Percentiles rank a stretch among this genome's conserved stretches.
Evolutionary conservation across 2,329 filamentous ascomycete genomes (phyloP).

Genomic region (Phaeosphaeria sp.): DNA sequence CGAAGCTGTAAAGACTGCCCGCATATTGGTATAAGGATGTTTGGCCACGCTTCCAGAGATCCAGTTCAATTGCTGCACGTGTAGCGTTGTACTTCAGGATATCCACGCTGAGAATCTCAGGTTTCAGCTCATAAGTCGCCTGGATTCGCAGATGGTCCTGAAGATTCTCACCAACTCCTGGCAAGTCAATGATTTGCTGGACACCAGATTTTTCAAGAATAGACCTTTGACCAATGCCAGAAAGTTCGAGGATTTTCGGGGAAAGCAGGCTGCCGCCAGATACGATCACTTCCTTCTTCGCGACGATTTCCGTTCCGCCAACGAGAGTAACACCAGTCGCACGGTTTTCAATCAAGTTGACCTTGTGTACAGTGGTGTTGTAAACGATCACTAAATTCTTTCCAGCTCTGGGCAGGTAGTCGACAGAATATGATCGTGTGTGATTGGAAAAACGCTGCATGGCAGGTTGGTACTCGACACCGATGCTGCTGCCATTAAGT

Average conservation of each 20-base stretch:
- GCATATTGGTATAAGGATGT: conserved; percentile 49
- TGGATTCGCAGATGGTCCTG: conserved; percentile 39
- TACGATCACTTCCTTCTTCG: conserved; percentile 32
- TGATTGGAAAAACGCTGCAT: conserved; percentile 56
- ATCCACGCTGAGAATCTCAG: conserved; percentile 22
- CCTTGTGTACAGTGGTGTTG: conserved; percentile 44
- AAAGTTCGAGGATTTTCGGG: conserved; percentile 28
- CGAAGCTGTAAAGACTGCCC: conserved; percentile 48
- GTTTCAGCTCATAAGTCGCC: conserved; percentile 23
- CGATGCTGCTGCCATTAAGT: conserved; percentile 58
- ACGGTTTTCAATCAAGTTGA: conserved; percentile 37
- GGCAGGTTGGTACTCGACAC: conserved; percentile 56
- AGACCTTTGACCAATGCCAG: conserved; percentile 23
- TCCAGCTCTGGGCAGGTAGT: conserved; percentile 50
- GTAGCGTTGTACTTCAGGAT: conserved; percentile 28
- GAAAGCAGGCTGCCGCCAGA: conserved; percentile 26
- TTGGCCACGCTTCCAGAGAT: conserved; percentile 39
- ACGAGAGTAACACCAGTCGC: conserved; percentile 36
- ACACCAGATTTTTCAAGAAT: conserved; percentile 18
- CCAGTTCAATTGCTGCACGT: conserved; percentile 48
- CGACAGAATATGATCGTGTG: conserved; percentile 56
- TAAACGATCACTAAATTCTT: conserved; percentile 51
- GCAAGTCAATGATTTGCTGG: conserved; percentile 16
- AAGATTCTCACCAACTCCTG: conserved; percentile 31
- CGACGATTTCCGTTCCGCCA: conserved; percentile 33